Base-by-base conservation (phyloP, 805 yeast genomes). In the Tetrapisispora taiwanensis region DNA sequence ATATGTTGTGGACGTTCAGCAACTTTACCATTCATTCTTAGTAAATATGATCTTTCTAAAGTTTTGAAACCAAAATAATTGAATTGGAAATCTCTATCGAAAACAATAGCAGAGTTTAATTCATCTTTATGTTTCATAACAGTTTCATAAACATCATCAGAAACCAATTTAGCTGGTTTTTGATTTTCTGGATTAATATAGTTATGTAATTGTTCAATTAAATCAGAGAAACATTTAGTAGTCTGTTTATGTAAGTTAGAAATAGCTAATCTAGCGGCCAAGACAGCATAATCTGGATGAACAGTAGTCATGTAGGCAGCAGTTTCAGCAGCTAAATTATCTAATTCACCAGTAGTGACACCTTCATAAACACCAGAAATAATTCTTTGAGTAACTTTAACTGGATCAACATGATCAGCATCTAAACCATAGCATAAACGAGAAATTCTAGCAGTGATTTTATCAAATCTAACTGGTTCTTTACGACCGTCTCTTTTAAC, bases 271-370 rank as follows among this genome's bases (percentile, higher is more conserved):
- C 97, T 79, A 20, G 97, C 97, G 44, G 96, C 96, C 54, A 88
- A 73, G 35, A 79, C 78, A 28, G 96, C 95, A 56, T 90, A 89
- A 67, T 90, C 97, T n/a, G 97, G 97, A 65, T 90, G 97, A 49
- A 84, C 77, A 14, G 96, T 89, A 46, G 96, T 86, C 95, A 90
- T 83, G 56, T 81, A 83, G 35, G 97, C 96, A 42, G 95, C 90
- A 30, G 95, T 86, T 67, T 90, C 97, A 36, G 97, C 96, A 36
- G 96, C 87, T 38, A 80, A 67, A 54, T 78, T 76, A 51, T 78
- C 84, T 44, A 82, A 69, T 63, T 88, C 95, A 46, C 78, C 74
- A 46, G 95, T 88, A 58, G 86, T 84, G 42, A 89, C 97, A 54
- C 96, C 96, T 58, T 85, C 89, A 65, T 88, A 87, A 15, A 61